Conservation (phyloP, 305 asterid genomes). For the Stenogyne calaminthoides region DNA sequence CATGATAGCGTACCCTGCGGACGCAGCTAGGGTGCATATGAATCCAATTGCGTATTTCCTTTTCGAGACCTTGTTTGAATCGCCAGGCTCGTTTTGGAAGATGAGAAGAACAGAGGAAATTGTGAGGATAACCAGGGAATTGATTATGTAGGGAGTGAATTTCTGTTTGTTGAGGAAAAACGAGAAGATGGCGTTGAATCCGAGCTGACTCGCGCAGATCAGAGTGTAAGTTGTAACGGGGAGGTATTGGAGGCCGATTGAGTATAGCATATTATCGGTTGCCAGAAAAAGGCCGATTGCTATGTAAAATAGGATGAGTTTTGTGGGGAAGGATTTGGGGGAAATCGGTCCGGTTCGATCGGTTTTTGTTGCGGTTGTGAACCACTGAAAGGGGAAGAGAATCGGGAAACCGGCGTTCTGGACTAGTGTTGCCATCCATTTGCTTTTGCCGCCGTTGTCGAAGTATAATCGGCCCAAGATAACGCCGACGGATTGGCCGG, state of each 20-base stretch:
- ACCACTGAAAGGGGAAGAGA: constrained; percentile 52
- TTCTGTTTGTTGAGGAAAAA: constrained; percentile 58
- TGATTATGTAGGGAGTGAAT: constrained; percentile 62
- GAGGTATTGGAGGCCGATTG: constrained; percentile 56
- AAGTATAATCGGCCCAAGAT: constrained; percentile 55
- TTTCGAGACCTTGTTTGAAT: constrained; percentile 20
- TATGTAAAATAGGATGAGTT: constrained; percentile 38
- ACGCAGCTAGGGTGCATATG: constrained; percentile 49
- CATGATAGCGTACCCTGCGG: constrained; percentile 54
- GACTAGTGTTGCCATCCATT: constrained; percentile 60
- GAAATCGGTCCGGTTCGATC: neutral
- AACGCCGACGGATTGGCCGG: constrained; percentile 53
- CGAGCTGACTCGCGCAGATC: constrained; percentile 63
- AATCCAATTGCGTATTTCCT: constrained; percentile 43
- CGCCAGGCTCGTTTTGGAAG: constrained; percentile 42
- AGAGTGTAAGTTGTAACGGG: constrained; percentile 70
- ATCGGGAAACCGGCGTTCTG: constrained; percentile 62
- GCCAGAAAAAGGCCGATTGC: constrained; percentile 52
- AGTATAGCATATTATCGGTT: constrained; percentile 44
- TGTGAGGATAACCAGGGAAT: constrained; percentile 59
- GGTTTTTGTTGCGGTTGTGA: constrained; percentile 10
- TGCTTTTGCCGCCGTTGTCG: constrained; percentile 64
- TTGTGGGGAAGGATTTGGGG: neutral
- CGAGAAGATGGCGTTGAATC: constrained; percentile 65
- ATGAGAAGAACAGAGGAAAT: constrained; percentile 59